These are phyloP conservation scores for Cryptococcus sp. DNA, from an alignment of 1,284 basidiomycete species.

Conservation along the genomic window DNA sequence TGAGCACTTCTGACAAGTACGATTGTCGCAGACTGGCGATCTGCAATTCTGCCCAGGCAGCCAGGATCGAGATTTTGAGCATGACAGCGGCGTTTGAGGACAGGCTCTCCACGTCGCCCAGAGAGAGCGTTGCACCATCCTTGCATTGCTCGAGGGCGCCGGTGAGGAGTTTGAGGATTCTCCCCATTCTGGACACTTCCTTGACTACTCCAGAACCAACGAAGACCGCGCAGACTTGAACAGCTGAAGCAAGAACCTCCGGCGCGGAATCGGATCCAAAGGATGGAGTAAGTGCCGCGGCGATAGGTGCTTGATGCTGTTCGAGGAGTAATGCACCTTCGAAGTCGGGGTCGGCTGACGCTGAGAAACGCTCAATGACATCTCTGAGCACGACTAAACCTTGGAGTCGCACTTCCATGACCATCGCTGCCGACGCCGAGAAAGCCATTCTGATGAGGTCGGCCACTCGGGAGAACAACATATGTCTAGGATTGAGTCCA, in stretches of 20 bases:
- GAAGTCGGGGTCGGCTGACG: constrained; percentile 88
- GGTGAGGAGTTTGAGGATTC: constrained; percentile 87
- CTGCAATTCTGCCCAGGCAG: constrained; percentile 94
- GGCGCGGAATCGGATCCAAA: constrained; percentile 94
- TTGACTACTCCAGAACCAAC: constrained; percentile 95
- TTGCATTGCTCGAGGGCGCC: constrained; percentile 87
- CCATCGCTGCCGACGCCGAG: constrained; percentile 91
- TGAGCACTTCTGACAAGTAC: constrained; percentile 80
- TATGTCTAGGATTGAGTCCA: constrained; percentile 38
- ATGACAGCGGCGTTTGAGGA: constrained; percentile 94
- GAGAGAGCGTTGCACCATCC: constrained; percentile 77
- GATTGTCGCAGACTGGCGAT: constrained; percentile 71
- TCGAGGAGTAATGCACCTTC: constrained; percentile 89
- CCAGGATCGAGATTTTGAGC: constrained; percentile 88
- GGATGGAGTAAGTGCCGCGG: constrained; percentile 95
- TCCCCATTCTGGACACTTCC: constrained; percentile 85
- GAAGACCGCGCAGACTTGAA: constrained; percentile 92
- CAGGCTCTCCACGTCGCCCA: constrained; percentile 84
- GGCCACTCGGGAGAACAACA: constrained; percentile 49
- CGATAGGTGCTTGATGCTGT: constrained; percentile 97
- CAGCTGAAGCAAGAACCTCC: constrained; percentile 88
- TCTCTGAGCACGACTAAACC: constrained; percentile 87
- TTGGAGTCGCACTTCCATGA: constrained; percentile 92
- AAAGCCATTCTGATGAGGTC: constrained; percentile 98
- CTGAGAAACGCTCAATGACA: constrained; percentile 88